Base-by-base conservation (phyloP, 495 filamentous ascomycete genomes). In the Xylona heveae region DNA sequence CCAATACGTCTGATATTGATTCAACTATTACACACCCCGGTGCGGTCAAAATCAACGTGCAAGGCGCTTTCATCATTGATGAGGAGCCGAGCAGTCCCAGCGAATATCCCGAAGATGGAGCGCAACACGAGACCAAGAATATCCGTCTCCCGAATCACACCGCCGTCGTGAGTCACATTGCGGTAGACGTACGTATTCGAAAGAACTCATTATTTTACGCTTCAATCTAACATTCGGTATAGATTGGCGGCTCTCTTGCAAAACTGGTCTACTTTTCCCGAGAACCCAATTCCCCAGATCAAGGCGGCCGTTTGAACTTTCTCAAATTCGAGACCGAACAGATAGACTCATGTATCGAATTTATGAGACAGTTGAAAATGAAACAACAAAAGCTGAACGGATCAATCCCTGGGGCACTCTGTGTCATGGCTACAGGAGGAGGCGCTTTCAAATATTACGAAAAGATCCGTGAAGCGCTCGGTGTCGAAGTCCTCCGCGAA, bases 211-310 rank as follows among this genome's bases (percentile, higher is more conserved):
- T 25, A 8, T 25, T 13, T 25, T 25, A 8, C 12, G 8, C 8
- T 25, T 25, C 8, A 8, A 8, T 25, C 8, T 25, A 8, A 8
- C 12, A 8, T 25, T 25, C 12, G 24, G 8, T 14, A 13, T 50
- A 92, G 82, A 97, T 97, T 41, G 88, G 88, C 28, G 88, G 88
- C 40, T 83, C 84, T 3, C 62, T 97, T 18, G 82, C 82, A 28
- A 97, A 97, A 57, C 62, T 95, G 10, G 85, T 97, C 30, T 97
- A 94, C 57, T 95, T 95, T 53, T 82, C 83, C 4, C 77, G 77
- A 31, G 90, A 95, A 51, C 61, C 75, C 15, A 61, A 72, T 43
- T 72, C 74, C 17, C 66, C 61, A 22, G 78, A 83, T 42, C 71
- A 74, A 27, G 88, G 88, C 25, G 90, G 90, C 17, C 74, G 88